Evolutionary conservation across 75 land plant species (phyloP), one percentile per base, ranked within the genome.

Genomic region (Sequoia sempervirens): DNA sequence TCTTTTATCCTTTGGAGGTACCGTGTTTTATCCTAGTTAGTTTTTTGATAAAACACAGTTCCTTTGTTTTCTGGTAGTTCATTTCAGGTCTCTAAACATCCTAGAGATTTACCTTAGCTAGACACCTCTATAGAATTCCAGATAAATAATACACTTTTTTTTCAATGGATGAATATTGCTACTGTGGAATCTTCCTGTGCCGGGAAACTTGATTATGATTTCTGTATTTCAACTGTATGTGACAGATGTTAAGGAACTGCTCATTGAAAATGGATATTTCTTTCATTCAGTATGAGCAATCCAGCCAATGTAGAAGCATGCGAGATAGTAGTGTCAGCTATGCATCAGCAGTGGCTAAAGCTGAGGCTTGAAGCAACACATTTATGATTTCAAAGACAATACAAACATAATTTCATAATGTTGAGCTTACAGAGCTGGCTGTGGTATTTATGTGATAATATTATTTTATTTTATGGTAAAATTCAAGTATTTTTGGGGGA

Each of bases 281-380:
- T 37, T 97, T 97, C 66, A 78, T 97, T 13, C 93, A 90, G 61
- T 97, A 97, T 72, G 98, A 97, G 84, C 98, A 96, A 83, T 96
- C 99, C 46, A 96, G 99, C 82, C 95, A 93, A 80, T 97, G 99
- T 93, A 96, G 89, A 83, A 92, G 75, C 84, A 93, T 84, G 88
- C 91, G 96, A 66, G 98, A 97, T 83, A 97, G 98, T 86, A 96
- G 99, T 56, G 99, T 97, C 11, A 96, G 99, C 83, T 96, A 97
- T 89, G 99, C 98, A 45, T 97, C 99, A 32, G 98, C 95, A 47
- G 94, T 95, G 30, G 98, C 94, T 26, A 95, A 92, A 82, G 87
- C 75, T 40, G 84, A 66, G 54, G 72, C 46, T 41, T 86, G 85
- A 86, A 81, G 64, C 34, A 30, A n/a, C 13, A 80, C 9, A 26